Percentiles rank a stretch among this genome's conserved stretches.
Evolutionary conservation across 208 protist genomes (phyloP).

Genomic region (Zelonia costaricensis): DNA sequence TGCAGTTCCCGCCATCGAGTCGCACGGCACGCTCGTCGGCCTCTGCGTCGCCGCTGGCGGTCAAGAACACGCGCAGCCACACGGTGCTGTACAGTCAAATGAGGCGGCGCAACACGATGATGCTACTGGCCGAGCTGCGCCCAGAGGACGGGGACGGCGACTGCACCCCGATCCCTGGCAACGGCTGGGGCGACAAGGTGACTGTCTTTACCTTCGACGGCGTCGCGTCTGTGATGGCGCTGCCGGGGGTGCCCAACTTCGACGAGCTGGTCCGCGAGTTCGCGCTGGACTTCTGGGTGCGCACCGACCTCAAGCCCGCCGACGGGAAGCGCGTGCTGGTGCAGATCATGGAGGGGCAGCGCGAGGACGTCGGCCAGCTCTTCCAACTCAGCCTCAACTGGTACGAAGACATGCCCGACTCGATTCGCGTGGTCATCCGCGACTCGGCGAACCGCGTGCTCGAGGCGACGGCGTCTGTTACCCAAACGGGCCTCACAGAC

Average conservation of each 20-base stretch:
- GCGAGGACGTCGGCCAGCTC: slow-evolving; percentile 73
- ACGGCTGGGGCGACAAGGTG: slow-evolving; percentile 76
- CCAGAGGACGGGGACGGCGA: slow-evolving; percentile 7
- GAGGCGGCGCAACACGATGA: slow-evolving; percentile 60
- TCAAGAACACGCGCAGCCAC: slow-evolving; percentile 44
- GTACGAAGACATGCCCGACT: slow-evolving; percentile 73
- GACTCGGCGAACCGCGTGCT: slow-evolving; percentile 88
- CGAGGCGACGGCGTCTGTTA: slow-evolving; percentile 66
- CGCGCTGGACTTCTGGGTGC: slow-evolving; percentile 87
- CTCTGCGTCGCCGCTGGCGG: slow-evolving; percentile 16
- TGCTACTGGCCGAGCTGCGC: slow-evolving; percentile 46
- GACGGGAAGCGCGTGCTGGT: slow-evolving; percentile 66
- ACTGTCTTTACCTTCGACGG: slow-evolving; percentile 75
- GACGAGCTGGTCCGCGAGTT: slow-evolving; percentile 83
- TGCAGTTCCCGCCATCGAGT: slow-evolving; percentile 30
- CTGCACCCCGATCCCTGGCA: slow-evolving; percentile 58
- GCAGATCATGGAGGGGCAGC: slow-evolving; percentile 85
- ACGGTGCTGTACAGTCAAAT: slow-evolving; percentile 53
- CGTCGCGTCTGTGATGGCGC: slow-evolving; percentile 64
- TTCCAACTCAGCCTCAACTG: slow-evolving; percentile 83
- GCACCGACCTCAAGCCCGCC: slow-evolving; percentile 49
- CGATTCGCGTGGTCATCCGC: slow-evolving; percentile 68
- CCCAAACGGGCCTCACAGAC: slow-evolving; percentile 9
- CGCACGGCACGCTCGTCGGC: slow-evolving; percentile 15
- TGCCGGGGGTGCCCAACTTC: slow-evolving; percentile 85